Evolutionary conservation across 352 stramenopile genomes (phyloP), one percentile per base, ranked within the genome.

Genomic region (Globisporangium yorkense): DNA sequence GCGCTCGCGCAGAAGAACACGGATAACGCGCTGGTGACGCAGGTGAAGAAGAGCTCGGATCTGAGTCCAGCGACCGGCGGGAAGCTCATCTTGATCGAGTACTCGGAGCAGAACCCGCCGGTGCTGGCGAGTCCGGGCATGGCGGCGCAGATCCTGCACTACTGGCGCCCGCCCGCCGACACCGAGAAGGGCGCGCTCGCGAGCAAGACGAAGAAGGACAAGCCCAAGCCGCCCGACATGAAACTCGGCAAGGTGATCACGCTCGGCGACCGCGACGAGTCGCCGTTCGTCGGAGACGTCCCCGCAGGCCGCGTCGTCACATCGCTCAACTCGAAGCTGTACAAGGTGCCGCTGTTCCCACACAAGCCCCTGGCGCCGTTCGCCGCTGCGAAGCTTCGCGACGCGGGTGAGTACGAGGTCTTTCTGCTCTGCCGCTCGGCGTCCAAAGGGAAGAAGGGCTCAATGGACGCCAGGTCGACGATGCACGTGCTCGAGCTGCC

Each of bases 11-110:
- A 73, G 12, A 62, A 68, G 6, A 80, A 83, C 21, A 71, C 92
- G 20, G 79, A 89, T 50, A 85, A 70, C 48, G 77, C 80, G 15
- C 83, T 87, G 56, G 72, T 88, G 43, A 87, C 81, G 20, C 84
- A 94, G 61, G 92, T 92, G 59, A 94, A 94, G 57, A 94, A 94
- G 62, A 89, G 75, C 39, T 90, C 81, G 0, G 84, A 94, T 35
- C 63, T 94, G 53, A 89, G 87, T 51, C 80, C 80, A 18, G 87
- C 71, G 37, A 5, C 37, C 13, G 37, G 37, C 37, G 37, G 37
- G 10, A 18, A 13, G 37, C 37, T 43, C 37, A 43, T 43, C 37
- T 15, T 43, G 8, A 2, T 43, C 37, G 37, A 43, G 13, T 43
- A 43, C 37, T 18, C 37, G 37, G 37, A 43, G 10, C 37, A 43